Base-by-base conservation (phyloP, 108 stramenopile species). In the Conticribra guillardii region DNA sequence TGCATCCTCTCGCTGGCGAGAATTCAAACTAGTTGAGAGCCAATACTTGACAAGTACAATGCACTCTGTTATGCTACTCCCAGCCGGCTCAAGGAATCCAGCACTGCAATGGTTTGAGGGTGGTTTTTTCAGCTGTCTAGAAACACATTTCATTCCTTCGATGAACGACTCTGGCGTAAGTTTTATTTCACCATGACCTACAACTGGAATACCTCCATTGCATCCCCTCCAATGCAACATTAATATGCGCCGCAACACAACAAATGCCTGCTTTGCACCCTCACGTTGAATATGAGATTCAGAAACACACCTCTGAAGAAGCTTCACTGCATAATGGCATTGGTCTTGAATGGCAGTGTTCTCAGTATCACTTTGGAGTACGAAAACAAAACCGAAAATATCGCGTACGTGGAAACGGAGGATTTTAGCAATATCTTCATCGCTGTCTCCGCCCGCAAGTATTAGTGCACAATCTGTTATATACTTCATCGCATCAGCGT, bases 21-120 rank as follows among this genome's bases (percentile, higher is more conserved):
- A 17, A 57, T 60, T 78, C 46, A 54, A 14, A 37, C 71, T 74
- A 54, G 48, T 53, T 0, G 73, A 72, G 31, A 83, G 79, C 79
- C 79, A 83, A 56, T 62, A 72, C 26, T 71, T 75, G 28, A 70
- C 79, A n/a, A 81, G 19, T 30, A 89, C 71, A 3, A 87, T 53
- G 22, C 72, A 59, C 33, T 85, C 88, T 5, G 84, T 82, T 37
- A 85, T 34, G 41, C 83, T 87, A 19, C 84, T 89, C 14, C 88
- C 85, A 41, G 70, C 60, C 7, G 47, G 47, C 64, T 57, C 48
- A 73, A 77, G 44, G 50, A 57, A 67, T 48, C 55, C 27, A 56
- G 71, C 31, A 69, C 56, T 29, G 61, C 61, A 31, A 64, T 26
- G 69, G 33, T 45, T 30, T 27, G 54, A 53, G 33, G 61, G 46